Percentiles rank a stretch among this genome's conserved stretches.
These are phyloP conservation scores for Hyaloscypha finlandica DNA, from an alignment of 495 filamentous ascomycete species.

Conservation along the genomic window DNA sequence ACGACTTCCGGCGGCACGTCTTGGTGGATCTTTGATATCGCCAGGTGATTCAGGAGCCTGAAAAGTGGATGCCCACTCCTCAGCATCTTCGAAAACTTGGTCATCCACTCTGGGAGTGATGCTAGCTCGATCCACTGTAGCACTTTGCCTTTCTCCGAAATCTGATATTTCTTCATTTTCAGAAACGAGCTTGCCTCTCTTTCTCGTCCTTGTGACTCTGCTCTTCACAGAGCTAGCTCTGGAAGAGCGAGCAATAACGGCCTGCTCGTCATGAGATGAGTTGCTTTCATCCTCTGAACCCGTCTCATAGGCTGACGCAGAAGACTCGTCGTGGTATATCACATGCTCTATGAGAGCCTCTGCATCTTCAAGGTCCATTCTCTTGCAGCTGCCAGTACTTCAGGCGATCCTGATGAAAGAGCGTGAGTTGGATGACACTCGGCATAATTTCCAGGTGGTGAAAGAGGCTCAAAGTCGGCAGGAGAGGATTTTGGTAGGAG, in stretches of 20 bases:
- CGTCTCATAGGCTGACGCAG: constrained; percentile 31
- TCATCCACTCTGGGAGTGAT: background rate
- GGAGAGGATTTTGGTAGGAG: background rate
- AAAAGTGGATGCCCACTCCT: constrained; percentile 26
- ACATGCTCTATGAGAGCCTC: constrained; percentile 19
- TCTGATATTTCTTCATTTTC: constrained; percentile 2
- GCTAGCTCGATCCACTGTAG: background rate
- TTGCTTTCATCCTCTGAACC: constrained; percentile 16
- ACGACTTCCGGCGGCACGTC: background rate
- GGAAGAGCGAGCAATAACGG: background rate
- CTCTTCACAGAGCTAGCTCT: constrained; percentile 6
- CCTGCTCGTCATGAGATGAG: constrained; percentile 14
- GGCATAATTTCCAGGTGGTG: constrained; percentile 16
- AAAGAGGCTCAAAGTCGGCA: constrained; percentile 1
- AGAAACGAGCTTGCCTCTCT: background rate
- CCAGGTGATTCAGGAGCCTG: constrained; percentile 17
- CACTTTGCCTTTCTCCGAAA: constrained; percentile 1
- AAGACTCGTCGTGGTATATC: constrained; percentile 21
- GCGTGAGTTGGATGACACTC: background rate
- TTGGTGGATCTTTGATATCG: constrained; percentile 19
- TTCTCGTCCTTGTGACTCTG: constrained; percentile 1
- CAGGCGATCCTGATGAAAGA: constrained; percentile 11
- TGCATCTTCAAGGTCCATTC: constrained; percentile 28
- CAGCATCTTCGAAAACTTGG: constrained; percentile 9
- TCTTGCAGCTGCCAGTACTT: constrained; percentile 17